Evolutionary conservation across 163 green algal species (phyloP).

Genomic region (Chlamydomonas reinhardtii): DNA sequence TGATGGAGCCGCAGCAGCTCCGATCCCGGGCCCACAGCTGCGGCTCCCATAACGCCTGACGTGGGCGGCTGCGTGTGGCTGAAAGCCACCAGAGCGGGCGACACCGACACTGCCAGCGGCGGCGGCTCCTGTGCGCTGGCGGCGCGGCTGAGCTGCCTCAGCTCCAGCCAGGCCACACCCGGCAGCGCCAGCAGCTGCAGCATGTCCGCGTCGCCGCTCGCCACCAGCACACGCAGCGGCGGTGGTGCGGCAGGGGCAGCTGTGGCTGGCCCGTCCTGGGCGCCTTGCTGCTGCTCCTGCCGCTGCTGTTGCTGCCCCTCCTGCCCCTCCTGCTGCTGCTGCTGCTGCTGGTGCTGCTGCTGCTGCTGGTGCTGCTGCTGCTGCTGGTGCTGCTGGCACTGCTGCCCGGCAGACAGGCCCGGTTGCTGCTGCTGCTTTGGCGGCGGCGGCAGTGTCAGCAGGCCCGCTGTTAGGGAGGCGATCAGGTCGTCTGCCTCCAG

Average conservation of each 20-base stretch:
- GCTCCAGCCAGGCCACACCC: conserved; percentile 26
- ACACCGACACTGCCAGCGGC: background rate
- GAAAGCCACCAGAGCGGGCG: no score
- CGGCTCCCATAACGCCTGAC: background rate
- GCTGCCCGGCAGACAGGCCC: no score
- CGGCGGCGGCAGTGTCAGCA: background rate
- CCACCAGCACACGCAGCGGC: background rate
- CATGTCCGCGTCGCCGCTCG: conserved; percentile 40
- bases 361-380: background rate
- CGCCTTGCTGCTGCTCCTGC: background rate
- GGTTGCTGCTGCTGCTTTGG: background rate
- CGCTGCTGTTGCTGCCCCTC: background rate
- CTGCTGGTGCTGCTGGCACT: no score
- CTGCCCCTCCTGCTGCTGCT: background rate
- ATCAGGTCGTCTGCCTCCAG: conserved; percentile 43
- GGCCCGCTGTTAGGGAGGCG: background rate
- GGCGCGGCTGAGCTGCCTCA: conserved; percentile 5
- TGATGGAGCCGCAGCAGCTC: background rate
- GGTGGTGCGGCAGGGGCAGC: no score
- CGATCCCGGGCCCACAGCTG: background rate
- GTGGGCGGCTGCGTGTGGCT: background rate
- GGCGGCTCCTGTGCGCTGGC: background rate
- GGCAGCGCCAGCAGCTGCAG: conserved; percentile 23
- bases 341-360: background rate
- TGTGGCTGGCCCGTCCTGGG: background rate